A percentile compares a stretch with the other conserved stretches of the same genome.
These are phyloP conservation scores for Carex kokanica DNA, from an alignment of 176 grass and related monocot genomes.

Conservation along the genomic window DNA sequence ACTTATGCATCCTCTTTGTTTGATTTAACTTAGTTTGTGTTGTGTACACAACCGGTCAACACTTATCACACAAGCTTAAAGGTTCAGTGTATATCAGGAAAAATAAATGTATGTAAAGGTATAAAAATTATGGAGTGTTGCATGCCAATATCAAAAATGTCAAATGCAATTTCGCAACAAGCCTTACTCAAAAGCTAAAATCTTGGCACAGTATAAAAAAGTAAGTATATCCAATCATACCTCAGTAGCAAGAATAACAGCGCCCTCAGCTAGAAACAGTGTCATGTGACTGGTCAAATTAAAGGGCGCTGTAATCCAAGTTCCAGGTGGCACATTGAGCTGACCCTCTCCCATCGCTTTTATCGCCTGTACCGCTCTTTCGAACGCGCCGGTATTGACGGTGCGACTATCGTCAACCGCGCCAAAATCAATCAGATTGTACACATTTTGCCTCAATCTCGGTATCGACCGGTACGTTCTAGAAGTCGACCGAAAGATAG, in stretches of 20 bases:
- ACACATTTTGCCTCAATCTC: slow-evolving; percentile 44
- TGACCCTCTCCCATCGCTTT: slow-evolving; percentile 55
- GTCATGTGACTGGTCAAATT: slow-evolving; percentile 95
- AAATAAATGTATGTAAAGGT: not conserved
- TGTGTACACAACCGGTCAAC: not conserved
- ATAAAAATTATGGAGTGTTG: not conserved
- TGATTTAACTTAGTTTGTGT: not conserved
- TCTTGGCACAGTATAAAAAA: not conserved
- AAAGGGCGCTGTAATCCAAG: slow-evolving; percentile 86
- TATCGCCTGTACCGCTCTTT: slow-evolving; percentile 64
- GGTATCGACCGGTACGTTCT: slow-evolving; percentile 29
- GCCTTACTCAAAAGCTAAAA: not conserved
- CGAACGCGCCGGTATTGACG: slow-evolving; percentile 73
- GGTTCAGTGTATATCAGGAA: not conserved
- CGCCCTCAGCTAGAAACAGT: slow-evolving; percentile 71
- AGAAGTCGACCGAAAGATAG: slow-evolving; percentile 15
- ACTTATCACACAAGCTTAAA: slow-evolving; percentile 4
- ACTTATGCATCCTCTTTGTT: not conserved
- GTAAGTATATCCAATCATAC: slow-evolving; percentile 31
- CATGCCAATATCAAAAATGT: slow-evolving; percentile 9
- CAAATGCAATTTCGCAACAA: slow-evolving; percentile 1
- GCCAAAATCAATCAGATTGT: slow-evolving; percentile 79
- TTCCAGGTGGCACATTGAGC: slow-evolving; percentile 69
- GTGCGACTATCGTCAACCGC: slow-evolving; percentile 67
- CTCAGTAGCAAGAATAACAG: slow-evolving; percentile 70